Evolutionary conservation across 345 rosid species (phyloP).

Genomic region (Rhodamnia rubescens): DNA sequence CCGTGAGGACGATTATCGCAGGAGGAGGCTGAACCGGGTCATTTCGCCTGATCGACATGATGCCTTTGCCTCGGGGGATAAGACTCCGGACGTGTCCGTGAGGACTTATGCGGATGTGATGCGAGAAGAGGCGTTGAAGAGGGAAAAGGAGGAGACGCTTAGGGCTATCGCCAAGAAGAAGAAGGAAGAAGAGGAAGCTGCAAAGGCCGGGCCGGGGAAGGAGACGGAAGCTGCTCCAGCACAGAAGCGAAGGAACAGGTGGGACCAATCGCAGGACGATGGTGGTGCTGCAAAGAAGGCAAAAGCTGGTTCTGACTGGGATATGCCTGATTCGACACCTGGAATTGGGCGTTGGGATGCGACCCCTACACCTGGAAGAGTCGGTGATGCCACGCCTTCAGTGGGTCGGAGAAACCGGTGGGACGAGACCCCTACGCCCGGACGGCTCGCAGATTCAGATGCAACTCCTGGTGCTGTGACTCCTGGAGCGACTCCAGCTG

Average conservation of each 20-base stretch:
- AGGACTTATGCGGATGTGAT: conserved; percentile 76
- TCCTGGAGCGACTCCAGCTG: conserved; percentile 93
- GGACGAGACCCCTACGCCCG: conserved; percentile 99
- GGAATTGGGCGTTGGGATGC: conserved; percentile 95
- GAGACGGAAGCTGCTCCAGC: conserved; percentile 16
- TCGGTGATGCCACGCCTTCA: conserved; percentile 69
- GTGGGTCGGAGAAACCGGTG: conserved; percentile 77
- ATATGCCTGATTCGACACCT: conserved; percentile 71
- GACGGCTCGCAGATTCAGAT: conserved; percentile 77
- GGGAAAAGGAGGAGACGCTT: conserved; percentile 72
- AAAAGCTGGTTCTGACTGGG: conserved; percentile 83
- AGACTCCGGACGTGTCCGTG: conserved; percentile 76
- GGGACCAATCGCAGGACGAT: conserved; percentile 83
- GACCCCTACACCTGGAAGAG: conserved; percentile 78
- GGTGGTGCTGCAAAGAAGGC: conserved; percentile 51
- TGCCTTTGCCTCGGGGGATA: conserved; percentile 83
- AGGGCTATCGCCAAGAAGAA: conserved; percentile 38
- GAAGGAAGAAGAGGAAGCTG: conserved; percentile 75
- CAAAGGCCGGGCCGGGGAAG: conserved; percentile 29
- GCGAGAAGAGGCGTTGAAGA: conserved; percentile 73
- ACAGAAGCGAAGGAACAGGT: conserved; percentile 78
- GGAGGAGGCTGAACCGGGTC: conserved; percentile 69
- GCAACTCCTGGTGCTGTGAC: conserved; percentile 88
- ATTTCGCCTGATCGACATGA: conserved; percentile 94
- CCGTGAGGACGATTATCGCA: conserved; percentile 86